A percentile compares a stretch with the other conserved stretches of the same genome.
phyloP scores from a whole-genome alignment of 768 basidiomycete species.

The Phaffia tasmanica region DNA sequence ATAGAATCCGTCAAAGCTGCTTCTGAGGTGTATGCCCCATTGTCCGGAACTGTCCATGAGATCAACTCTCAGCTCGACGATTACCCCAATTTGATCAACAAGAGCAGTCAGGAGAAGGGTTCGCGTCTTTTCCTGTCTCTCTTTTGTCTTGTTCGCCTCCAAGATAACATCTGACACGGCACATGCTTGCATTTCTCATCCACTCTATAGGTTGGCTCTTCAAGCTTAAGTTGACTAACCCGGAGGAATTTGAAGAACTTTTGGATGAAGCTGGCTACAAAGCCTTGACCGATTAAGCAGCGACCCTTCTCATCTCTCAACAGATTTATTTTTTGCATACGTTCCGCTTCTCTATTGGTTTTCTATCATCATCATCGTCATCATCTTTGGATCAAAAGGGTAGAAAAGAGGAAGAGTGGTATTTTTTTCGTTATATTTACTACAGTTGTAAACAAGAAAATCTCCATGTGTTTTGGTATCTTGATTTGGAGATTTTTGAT shows the following conservation, averaged over 20 bases:
- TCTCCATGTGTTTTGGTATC: too few species aligned
- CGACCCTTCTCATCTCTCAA: too few species aligned
- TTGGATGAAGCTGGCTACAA: slow-evolving; percentile 68
- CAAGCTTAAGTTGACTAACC: slow-evolving; percentile 72
- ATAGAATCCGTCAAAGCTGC: slow-evolving; percentile 96
- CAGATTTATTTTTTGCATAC: too few species aligned
- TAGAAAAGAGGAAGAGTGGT: too few species aligned
- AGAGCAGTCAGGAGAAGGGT: slow-evolving; percentile 75
- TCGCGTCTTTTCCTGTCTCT: slow-evolving; percentile 28
- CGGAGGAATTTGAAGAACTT: slow-evolving; percentile 65
- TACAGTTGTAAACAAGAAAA: too few species aligned
- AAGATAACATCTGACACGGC: neutral
- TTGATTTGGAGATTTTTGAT: too few species aligned
- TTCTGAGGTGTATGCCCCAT: slow-evolving; percentile 90
- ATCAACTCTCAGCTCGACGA: slow-evolving; percentile 61
- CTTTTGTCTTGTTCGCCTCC: neutral
- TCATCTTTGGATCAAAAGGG: too few species aligned
- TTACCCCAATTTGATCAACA: slow-evolving; percentile 75
- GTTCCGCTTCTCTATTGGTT: too few species aligned
- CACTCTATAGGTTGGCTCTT: slow-evolving; percentile 73
- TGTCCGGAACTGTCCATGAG: slow-evolving; percentile 69
- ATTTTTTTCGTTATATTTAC: too few species aligned
- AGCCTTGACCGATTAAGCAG: slow-evolving; percentile 28
- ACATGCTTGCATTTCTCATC: neutral
- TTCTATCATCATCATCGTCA: too few species aligned